Evolutionary conservation across 306 rosid species (phyloP).

Genomic region (Malus sylvestris): DNA sequence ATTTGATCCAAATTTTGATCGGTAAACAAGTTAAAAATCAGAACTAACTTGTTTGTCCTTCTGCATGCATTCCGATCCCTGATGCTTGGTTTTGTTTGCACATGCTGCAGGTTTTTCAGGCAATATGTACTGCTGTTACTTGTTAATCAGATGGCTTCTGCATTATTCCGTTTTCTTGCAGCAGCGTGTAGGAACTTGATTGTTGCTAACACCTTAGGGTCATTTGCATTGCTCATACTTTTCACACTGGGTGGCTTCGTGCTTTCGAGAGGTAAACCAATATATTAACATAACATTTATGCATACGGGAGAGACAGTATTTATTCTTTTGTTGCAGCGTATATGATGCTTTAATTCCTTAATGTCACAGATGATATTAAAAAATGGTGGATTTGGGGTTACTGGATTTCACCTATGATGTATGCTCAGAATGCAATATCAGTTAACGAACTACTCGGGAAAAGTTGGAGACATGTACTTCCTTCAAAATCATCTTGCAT

Average conservation of each 20-base stretch:
- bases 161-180: constrained; percentile 47
- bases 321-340: neutral
- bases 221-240: constrained; percentile 40
- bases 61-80: neutral
- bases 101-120: constrained; percentile 45
- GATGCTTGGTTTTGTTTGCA: neutral
- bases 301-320: neutral
- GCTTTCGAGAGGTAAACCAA: constrained; percentile 50
- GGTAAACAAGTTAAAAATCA: constrained; percentile 24
- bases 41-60: neutral
- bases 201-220: constrained; percentile 47
- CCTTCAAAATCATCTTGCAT: neutral
- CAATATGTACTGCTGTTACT: constrained; percentile 44
- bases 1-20: constrained; percentile 44
- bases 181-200: constrained; percentile 44
- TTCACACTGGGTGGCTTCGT: constrained; percentile 58
- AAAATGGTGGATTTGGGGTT: constrained; percentile 76
- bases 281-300: neutral
- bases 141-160: constrained; percentile 57
- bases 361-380: constrained; percentile 36
- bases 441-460: constrained; percentile 64
- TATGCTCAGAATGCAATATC: constrained; percentile 54
- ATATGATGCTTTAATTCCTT: neutral
- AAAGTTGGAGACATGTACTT: constrained; percentile 53
- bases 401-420: constrained; percentile 72